These are phyloP conservation scores for Holtermannia corniformis DNA, from an alignment of 768 basidiomycete species.

Conservation along the genomic window DNA sequence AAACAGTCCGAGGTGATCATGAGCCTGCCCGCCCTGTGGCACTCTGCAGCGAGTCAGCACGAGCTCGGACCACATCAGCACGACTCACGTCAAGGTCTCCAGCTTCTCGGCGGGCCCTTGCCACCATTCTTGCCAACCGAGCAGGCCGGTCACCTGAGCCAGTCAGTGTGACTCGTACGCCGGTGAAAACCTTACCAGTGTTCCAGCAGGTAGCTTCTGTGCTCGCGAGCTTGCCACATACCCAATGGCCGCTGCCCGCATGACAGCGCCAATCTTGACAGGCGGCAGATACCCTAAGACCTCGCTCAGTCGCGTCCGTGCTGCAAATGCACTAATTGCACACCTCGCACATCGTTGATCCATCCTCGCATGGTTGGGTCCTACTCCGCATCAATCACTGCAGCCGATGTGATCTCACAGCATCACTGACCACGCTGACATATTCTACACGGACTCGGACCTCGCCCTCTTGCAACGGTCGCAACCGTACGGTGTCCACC, in stretches of 20 bases:
- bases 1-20: slow-evolving; percentile 78
- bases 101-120: slow-evolving; percentile 25
- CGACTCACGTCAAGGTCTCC: slow-evolving; percentile 19
- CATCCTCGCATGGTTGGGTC: slow-evolving; percentile 83
- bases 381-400: slow-evolving; percentile 43
- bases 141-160: slow-evolving; percentile 20
- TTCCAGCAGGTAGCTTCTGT: slow-evolving; percentile 55
- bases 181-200: slow-evolving; percentile 48
- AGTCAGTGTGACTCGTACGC: not conserved
- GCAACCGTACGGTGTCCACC: slow-evolving; percentile 39
- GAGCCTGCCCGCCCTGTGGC: slow-evolving; percentile 52
- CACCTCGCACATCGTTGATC: slow-evolving; percentile 62
- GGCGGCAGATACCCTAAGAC: slow-evolving; percentile 34
- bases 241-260: slow-evolving; percentile 63
- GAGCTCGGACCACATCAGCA: not conserved
- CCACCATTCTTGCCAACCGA: slow-evolving; percentile 41
- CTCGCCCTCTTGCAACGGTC: slow-evolving; percentile 43
- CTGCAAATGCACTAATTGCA: slow-evolving; percentile 31
- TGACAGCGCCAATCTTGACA: slow-evolving; percentile 59
- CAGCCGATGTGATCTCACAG: not conserved
- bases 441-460: slow-evolving; percentile 70
- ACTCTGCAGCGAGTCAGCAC: not conserved
- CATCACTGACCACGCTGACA: slow-evolving; percentile 42
- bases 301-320: not conserved
- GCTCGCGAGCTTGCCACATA: slow-evolving; percentile 54